Evolutionary conservation across 345 rosid genomes (phyloP).

Genomic region (Barbarea vulgaris): DNA sequence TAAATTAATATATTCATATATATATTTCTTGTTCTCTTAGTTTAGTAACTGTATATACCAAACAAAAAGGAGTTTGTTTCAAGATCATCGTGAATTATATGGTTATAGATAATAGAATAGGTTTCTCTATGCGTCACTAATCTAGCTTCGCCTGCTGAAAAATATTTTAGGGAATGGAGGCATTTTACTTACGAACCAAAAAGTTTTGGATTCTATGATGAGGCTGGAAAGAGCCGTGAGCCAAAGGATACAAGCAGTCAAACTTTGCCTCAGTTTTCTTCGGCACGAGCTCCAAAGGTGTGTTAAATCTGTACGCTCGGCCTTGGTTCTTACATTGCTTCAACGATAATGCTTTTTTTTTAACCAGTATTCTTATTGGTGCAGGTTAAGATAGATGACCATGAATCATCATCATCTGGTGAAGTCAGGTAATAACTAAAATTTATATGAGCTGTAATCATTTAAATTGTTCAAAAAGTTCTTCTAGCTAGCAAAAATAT

Average conservation of each 20-base stretch:
- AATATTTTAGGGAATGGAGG: constrained; percentile 65
- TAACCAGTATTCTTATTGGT: constrained; percentile 10
- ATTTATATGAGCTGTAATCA: background rate
- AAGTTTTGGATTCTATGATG: constrained; percentile 54
- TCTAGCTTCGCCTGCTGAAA: background rate
- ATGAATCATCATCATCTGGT: constrained; percentile 32
- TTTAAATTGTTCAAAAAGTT: background rate
- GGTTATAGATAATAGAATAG: background rate
- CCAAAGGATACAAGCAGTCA: constrained; percentile 33
- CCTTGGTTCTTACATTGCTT: background rate
- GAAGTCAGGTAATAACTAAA: constrained; percentile 49
- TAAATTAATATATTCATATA: background rate
- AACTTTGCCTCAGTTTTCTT: constrained; percentile 78
- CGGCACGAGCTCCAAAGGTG: constrained; percentile 75
- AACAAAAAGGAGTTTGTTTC: background rate
- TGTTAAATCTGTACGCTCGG: constrained; percentile 2
- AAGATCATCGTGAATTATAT: background rate
- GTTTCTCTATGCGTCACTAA: background rate
- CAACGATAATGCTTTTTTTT: background rate
- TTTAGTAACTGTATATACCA: background rate
- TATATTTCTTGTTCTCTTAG: background rate
- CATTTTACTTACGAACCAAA: constrained; percentile 55
- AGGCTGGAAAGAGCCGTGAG: constrained; percentile 31
- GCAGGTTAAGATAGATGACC: constrained; percentile 37
- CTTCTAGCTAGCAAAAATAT: constrained; percentile 1